Evolutionary conservation across 306 rosid genomes (phyloP), one percentile per base, ranked within the genome.

Genomic region (Gastrolobium bilobum): DNA sequence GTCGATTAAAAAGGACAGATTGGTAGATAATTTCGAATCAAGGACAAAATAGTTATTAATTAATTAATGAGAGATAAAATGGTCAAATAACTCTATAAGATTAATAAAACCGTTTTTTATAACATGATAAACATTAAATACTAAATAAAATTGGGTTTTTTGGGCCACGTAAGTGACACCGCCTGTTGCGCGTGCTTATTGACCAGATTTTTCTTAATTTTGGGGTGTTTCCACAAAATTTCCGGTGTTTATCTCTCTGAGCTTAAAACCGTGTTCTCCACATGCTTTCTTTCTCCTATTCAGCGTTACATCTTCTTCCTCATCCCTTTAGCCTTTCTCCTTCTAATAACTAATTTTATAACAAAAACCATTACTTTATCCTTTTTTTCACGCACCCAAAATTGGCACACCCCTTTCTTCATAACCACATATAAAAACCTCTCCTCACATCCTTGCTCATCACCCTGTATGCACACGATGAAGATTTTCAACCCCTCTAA

Each of bases 391-490:
- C 51, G 3, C 10, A 5, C 11, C 57, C 38, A 39, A 29, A 53
- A 4, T 54, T 68, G 11, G 50, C 39, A 44, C 46, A 43, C 6
- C 29, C 59, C 38, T 2, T 30, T 3, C 6, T 4, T 6, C 26
- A 20, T n/a, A 5, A 10, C 2, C 30, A 2, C 11, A 4, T 65
- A 65, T 65, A 65, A n/a, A 30, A 3, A 26, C 29, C 38, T 15
- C 8, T 6, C 33, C 20, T 47, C 31, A 4, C 73, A 3, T 4
- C 37, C 31, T 35, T 10, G 10, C 47, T 11, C n/a, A 3, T 14
- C 11, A 35, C n/a, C 37, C 70, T 75, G 62, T 10, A 63, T 80
- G 76, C 84, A 7, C 84, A 7, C 62, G 59, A 85, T 86, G 86
- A 86, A 79, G 71, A 79, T 75, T 34, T 70, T 60, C n/a, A 40